Base-by-base conservation (phyloP, 140 eudicot genomes). In the Anethum foeniculum region DNA sequence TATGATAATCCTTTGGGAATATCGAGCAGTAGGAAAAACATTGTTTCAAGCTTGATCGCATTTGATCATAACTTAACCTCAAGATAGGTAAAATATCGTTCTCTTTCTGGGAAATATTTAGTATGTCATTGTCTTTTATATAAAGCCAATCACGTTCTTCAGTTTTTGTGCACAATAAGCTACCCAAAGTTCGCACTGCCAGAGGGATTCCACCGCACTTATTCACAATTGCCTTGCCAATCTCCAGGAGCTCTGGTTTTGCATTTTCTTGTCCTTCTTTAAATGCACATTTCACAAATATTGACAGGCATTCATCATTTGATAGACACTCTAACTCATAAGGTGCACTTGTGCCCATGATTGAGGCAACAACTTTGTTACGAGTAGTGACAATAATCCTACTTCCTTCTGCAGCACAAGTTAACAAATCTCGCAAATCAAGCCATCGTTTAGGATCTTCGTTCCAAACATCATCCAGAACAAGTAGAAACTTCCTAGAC, bases 41-140 rank as follows among this genome's bases (percentile, higher is more conserved):
- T 44, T 74, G 78, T 25, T 44, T 74, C 56, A 74, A 44, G 36
- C 49, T 12, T 25, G 38, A 9, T 44, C 56, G 52, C 78, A 74
- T 74, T n/a, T 74, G 78, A n/a, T 74, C 78, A 74, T 74, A 74
- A 25, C 58, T 74, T 25, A 74, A 74, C 58, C 78, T 74, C 78
- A 74, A 74, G 46, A 74, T 74, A 14, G 78, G 78, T 13, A 74
- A 11, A 18, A 74, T 74, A 44, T 74, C 58, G 27, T 44, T 74
- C 58, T 74, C 78, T 11, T 74, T 74, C 56, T 74, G 78, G 13
- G 54, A 47, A 21, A 74, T 74, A 41, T 44, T 44, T 23, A 44
- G 49, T 2, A 74, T 74, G 12, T 74, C 78, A 44, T 74, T 74
- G 6, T 74, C 78, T 44, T 44, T 44, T 16, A 74, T 74, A 36